Conservation (phyloP, 2,329 filamentous ascomycete species). For the Elsinoe batatas region DNA sequence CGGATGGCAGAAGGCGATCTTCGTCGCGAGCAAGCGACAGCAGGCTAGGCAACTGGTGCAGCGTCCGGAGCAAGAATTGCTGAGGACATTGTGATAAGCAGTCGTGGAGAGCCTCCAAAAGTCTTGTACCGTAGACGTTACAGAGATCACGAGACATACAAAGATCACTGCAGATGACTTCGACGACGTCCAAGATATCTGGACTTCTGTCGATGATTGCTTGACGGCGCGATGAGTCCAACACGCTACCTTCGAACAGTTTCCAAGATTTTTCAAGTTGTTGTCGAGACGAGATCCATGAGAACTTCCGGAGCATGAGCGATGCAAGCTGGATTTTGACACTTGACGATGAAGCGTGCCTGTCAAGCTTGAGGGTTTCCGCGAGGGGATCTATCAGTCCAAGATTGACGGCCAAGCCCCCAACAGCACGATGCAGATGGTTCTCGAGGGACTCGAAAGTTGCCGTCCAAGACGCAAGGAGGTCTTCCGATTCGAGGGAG, state of each 20-base stretch:
- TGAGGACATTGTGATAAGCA: slow-evolving; percentile 37
- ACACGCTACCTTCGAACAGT: slow-evolving; percentile 53
- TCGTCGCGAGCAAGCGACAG: slow-evolving; percentile 54
- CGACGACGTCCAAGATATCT: neutral
- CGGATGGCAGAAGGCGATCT: slow-evolving; percentile 24
- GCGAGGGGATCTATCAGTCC: slow-evolving; percentile 15
- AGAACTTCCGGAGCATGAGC: slow-evolving; percentile 20
- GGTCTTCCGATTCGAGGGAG: neutral
- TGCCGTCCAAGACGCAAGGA: neutral
- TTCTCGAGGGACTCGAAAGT: neutral
- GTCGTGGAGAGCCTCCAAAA: slow-evolving; percentile 39
- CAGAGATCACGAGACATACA: neutral
- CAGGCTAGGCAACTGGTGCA: slow-evolving; percentile 34
- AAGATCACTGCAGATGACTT: neutral
- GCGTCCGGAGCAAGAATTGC: slow-evolving; percentile 24
- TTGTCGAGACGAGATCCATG: slow-evolving; percentile 49
- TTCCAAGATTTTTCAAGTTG: slow-evolving; percentile 56
- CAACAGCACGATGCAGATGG: neutral
- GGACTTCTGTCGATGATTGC: slow-evolving; percentile 33
- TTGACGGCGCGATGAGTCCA: slow-evolving; percentile 25
- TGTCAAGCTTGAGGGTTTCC: slow-evolving; percentile 1
- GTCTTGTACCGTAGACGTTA: slow-evolving; percentile 41
- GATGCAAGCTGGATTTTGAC: slow-evolving; percentile 16
- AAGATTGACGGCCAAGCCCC: slow-evolving; percentile 13
- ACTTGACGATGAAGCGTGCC: neutral